Evolutionary conservation across 2,329 filamentous ascomycete genomes (phyloP).

Genomic region (Ophiostoma fasciatum): DNA sequence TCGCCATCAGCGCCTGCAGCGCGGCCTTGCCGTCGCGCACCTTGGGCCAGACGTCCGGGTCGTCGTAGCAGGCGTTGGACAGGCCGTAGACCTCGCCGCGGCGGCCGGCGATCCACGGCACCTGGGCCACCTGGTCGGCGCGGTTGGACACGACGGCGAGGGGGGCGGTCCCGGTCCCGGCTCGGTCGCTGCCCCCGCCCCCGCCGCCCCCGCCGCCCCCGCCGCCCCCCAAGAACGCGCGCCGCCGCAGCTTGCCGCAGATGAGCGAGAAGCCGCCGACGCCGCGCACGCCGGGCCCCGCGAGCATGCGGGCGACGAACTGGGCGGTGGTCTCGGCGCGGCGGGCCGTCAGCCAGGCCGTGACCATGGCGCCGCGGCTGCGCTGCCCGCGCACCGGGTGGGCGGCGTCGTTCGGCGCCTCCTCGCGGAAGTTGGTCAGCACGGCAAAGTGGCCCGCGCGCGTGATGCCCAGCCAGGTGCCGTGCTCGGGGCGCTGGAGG

Average conservation of each 20-base stretch:
- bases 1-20: conserved; percentile 26
- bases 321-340: conserved; percentile 31
- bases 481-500: conserved; percentile 44
- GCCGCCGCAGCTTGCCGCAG: conserved; percentile 41
- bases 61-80: conserved; percentile 45
- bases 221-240: conserved; percentile 10
- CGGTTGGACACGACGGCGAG: conserved; percentile 41
- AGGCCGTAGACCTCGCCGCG: conserved; percentile 40
- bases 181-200: not conserved
- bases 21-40: conserved; percentile 36
- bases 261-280: conserved; percentile 53
- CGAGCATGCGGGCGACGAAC: conserved; percentile 38
- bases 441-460: conserved; percentile 45
- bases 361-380: conserved; percentile 50
- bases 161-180: conserved; percentile 15
- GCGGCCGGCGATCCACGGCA: conserved; percentile 40
- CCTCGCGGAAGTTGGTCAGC: conserved; percentile 53
- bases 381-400: conserved; percentile 38
- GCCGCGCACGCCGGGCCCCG: conserved; percentile 38
- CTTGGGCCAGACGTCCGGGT: conserved; percentile 45
- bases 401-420: conserved; percentile 28
- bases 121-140: conserved; percentile 33
- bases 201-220: conserved; percentile 5
- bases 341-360: conserved; percentile 40
- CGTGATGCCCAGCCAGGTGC: conserved; percentile 52